Percentiles rank a stretch among this genome's conserved stretches.
Evolutionary conservation across 371 early-diverging fungal species (phyloP).

Genomic region (Mucor racemosus): DNA sequence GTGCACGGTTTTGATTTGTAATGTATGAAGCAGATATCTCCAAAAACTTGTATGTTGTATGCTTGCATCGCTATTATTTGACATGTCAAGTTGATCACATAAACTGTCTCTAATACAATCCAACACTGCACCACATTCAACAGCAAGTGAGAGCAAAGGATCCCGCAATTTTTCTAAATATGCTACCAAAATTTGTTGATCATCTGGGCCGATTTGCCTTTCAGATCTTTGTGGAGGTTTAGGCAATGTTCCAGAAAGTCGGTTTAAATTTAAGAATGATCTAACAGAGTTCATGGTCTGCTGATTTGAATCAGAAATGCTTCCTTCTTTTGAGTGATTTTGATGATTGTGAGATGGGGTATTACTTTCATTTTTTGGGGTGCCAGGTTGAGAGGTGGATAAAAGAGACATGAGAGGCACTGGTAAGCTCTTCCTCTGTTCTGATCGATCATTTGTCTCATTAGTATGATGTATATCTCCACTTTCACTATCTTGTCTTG

Average conservation of each 20-base stretch:
- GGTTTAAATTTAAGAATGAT: conserved; percentile 34
- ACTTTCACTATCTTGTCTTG: not conserved
- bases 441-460: not conserved
- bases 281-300: conserved; percentile 34
- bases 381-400: not conserved
- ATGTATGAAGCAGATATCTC: conserved; percentile 27
- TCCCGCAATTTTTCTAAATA: conserved; percentile 58
- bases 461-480: not conserved
- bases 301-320: conserved; percentile 28
- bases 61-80: conserved; percentile 48
- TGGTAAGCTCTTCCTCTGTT: conserved; percentile 8
- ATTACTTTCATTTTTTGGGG: not conserved
- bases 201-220: conserved; percentile 49
- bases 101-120: conserved; percentile 49
- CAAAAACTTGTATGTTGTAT: conserved; percentile 34
- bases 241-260: conserved; percentile 1
- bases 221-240: conserved; percentile 39
- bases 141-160: conserved; percentile 52
- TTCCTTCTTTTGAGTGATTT: not conserved
- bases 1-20: conserved; percentile 21
- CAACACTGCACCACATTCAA: conserved; percentile 49
- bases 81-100: conserved; percentile 47
- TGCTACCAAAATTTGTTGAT: conserved; percentile 48
- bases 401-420: not conserved
- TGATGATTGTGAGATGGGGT: not conserved